These are phyloP conservation scores for Dalbergia cochinchinensis DNA, from an alignment of 306 rosid genomes.

Conservation along the genomic window DNA sequence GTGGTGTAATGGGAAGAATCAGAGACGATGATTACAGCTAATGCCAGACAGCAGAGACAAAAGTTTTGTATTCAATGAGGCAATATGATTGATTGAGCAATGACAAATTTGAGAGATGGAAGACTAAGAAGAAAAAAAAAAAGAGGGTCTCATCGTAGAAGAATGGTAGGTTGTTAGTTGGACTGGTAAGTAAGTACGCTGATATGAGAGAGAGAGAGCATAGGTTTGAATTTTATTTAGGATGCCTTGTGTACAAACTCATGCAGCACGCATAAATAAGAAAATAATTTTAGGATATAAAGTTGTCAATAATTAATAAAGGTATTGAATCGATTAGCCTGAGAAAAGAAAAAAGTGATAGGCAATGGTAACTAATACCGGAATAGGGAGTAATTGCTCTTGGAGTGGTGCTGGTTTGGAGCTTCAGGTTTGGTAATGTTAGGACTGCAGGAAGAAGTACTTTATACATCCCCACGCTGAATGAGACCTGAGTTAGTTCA, in stretches of 20 bases:
- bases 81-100: not conserved
- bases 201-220: not conserved
- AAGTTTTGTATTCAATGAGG: too few relatives aligned
- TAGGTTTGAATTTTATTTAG: not conserved
- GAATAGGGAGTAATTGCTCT: not conserved
- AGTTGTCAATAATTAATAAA: not conserved
- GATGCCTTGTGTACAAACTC: not conserved
- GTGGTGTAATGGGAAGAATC: conserved; percentile 8
- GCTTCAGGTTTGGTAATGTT: too few relatives aligned
- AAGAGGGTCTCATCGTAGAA: not conserved
- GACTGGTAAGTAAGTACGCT: conserved; percentile 65
- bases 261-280: not conserved
- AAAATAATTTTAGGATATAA: not conserved
- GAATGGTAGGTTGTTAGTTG: conserved; percentile 74
- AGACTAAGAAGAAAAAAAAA: conserved; percentile 3
- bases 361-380: too few relatives aligned
- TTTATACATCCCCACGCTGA: too few relatives aligned
- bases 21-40: not conserved
- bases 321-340: not conserved
- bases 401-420: not conserved
- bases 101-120: conserved; percentile 6
- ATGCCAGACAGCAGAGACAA: not conserved
- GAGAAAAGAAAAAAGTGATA: not conserved
- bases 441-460: too few relatives aligned
- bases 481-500: too few relatives aligned